A percentile compares a stretch with the other conserved stretches of the same genome.
Conservation (phyloP, 805 yeast genomes). For the Saccharomycopsis olivae region DNA sequence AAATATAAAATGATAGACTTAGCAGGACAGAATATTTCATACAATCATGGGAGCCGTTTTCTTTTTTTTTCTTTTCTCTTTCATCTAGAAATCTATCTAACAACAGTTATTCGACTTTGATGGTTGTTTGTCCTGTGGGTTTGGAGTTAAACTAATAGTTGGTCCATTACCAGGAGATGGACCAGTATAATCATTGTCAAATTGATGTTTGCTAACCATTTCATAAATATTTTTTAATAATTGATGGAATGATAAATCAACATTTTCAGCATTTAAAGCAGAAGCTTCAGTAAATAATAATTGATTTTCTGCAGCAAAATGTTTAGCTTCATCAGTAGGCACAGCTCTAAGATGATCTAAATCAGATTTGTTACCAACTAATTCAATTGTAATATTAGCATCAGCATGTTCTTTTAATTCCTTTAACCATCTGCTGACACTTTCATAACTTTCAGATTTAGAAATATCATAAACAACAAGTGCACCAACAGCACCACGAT, state of each 20-base stretch:
- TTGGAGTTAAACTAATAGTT: constrained; percentile 85
- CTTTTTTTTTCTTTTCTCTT: too few relatives aligned
- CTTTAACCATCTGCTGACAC: constrained; percentile 80
- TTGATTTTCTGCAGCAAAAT: constrained; percentile 86
- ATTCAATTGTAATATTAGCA: constrained; percentile 88
- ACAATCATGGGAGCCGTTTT: too few relatives aligned
- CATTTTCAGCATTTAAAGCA: constrained; percentile 89
- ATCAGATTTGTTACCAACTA: constrained; percentile 89
- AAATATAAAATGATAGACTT: too few relatives aligned
- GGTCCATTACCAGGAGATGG: constrained; percentile 74
- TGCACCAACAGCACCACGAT: constrained; percentile 98
- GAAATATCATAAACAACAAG: constrained; percentile 91
- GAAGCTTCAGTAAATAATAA: constrained; percentile 92
- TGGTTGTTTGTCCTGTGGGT: constrained; percentile 68
- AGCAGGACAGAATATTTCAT: too few relatives aligned
- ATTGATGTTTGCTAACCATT: constrained; percentile 87
- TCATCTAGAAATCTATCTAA: too few relatives aligned
- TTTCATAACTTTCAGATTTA: constrained; percentile 77
- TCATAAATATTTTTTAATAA: constrained; percentile 88
- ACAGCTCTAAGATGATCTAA: constrained; percentile 89
- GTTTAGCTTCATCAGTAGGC: constrained; percentile 95
- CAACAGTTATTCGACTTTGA: constrained; percentile 31
- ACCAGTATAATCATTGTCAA: constrained; percentile 65
- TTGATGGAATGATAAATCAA: constrained; percentile 89
- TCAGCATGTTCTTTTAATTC: constrained; percentile 88